Evolutionary conservation across 2,329 filamentous ascomycete species (phyloP).

Genomic region (Fusarium fujikuroi): DNA sequence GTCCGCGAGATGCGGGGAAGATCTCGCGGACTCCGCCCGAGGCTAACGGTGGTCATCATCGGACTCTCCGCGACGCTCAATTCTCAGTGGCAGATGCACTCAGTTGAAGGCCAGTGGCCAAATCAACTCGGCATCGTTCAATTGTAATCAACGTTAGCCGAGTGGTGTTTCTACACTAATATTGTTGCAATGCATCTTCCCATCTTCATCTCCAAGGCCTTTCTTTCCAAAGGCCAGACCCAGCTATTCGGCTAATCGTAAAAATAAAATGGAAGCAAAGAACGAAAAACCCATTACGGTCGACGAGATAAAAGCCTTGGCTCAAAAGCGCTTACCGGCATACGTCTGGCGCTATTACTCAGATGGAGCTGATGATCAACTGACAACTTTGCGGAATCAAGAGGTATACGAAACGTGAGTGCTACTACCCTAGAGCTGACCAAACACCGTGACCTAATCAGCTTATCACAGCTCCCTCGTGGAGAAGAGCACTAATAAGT

Average conservation of each 20-base stretch:
- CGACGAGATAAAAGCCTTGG: neutral
- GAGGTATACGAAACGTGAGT: neutral
- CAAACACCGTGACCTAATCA: neutral
- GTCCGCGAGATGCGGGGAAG: neutral
- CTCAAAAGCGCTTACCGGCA: no score
- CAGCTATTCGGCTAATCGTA: no score
- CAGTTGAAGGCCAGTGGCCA: neutral
- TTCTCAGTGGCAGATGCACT: neutral
- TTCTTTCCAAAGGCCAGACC: fast-evolving
- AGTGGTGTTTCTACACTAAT: neutral
- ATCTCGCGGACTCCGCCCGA: neutral
- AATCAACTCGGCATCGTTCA: neutral
- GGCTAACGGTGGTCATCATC: neutral
- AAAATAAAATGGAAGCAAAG: neutral
- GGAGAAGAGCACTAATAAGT: neutral
- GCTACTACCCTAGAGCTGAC: neutral
- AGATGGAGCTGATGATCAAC: neutral
- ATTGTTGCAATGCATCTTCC: neutral
- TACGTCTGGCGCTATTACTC: neutral
- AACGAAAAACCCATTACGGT: neutral
- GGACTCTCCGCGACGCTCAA: neutral
- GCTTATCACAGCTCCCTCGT: neutral
- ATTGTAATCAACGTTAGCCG: no score
- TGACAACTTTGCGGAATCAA: neutral
- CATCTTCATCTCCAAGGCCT: fast-evolving